Percentiles rank a stretch among this genome's conserved stretches.
Evolutionary conservation across 306 rosid species (phyloP).

Genomic region (Cicer yamashitae): DNA sequence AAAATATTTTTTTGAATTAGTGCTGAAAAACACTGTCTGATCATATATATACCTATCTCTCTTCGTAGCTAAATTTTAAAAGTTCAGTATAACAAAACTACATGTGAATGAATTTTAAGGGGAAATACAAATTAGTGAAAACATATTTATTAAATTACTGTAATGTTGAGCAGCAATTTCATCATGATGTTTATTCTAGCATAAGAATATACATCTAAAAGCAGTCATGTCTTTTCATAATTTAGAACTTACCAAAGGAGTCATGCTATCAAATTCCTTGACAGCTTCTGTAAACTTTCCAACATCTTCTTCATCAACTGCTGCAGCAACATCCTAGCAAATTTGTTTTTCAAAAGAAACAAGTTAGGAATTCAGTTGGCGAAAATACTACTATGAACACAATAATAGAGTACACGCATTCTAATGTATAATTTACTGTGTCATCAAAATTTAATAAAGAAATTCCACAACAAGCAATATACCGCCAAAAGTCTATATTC

Average conservation of each 20-base stretch:
- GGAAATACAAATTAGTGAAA: not conserved
- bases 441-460: not conserved
- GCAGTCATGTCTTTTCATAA: not conserved
- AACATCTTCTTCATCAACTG: slow-evolving; percentile 85
- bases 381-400: not conserved
- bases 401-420: not conserved
- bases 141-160: not conserved
- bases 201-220: not conserved
- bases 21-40: slow-evolving; percentile 11
- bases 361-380: not conserved
- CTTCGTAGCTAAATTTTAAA: slow-evolving; percentile 7
- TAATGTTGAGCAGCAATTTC: slow-evolving; percentile 14
- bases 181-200: slow-evolving; percentile 9
- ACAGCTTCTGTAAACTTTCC: slow-evolving; percentile 82
- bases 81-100: not conserved
- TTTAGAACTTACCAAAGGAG: slow-evolving; percentile 71
- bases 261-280: slow-evolving; percentile 96
- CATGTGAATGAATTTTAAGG: slow-evolving; percentile 3
- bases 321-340: slow-evolving; percentile 76
- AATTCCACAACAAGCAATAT: slow-evolving; percentile 41
- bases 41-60: not conserved
- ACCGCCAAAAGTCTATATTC: slow-evolving; percentile 85
- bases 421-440: not conserved
- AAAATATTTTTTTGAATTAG: not conserved
- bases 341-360: not conserved